Conservation (phyloP, 2,329 filamentous ascomycete genomes). For the Neoarthrinium moseri region DNA sequence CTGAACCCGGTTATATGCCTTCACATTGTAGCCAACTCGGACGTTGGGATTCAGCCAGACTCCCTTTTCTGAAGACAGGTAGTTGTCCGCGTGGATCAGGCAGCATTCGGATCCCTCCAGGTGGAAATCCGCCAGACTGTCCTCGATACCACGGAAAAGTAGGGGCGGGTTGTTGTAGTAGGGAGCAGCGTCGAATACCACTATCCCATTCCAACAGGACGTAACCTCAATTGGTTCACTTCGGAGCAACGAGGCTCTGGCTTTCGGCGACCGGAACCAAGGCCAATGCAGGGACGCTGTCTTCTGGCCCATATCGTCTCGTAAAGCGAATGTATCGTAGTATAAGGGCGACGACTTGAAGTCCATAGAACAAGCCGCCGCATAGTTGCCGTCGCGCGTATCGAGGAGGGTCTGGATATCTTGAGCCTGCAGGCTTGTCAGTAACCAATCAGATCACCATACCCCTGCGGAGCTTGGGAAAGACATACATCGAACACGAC, state of each 20-base stretch:
- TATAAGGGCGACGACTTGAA: slow-evolving; percentile 52
- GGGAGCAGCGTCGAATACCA: slow-evolving; percentile 41
- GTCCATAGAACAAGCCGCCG: slow-evolving; percentile 61
- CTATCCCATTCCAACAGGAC: slow-evolving; percentile 70
- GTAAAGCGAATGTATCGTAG: slow-evolving; percentile 62
- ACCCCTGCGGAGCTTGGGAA: not conserved
- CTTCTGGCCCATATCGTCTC: slow-evolving; percentile 53
- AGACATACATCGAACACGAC: slow-evolving; percentile 53
- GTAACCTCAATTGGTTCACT: slow-evolving; percentile 55
- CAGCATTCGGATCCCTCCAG: slow-evolving; percentile 64
- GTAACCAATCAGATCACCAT: not conserved
- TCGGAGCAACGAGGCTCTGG: slow-evolving; percentile 44
- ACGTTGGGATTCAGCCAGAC: slow-evolving; percentile 57
- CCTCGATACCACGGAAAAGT: slow-evolving; percentile 61
- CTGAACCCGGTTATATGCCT: slow-evolving; percentile 35
- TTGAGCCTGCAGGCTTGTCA: slow-evolving; percentile 22
- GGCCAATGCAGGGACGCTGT: slow-evolving; percentile 55
- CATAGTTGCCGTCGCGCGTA: slow-evolving; percentile 54
- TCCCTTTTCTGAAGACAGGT: slow-evolving; percentile 39
- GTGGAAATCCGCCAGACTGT: slow-evolving; percentile 50
- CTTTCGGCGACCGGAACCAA: slow-evolving; percentile 49
- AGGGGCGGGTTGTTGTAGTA: slow-evolving; percentile 46
- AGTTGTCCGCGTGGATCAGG: slow-evolving; percentile 59
- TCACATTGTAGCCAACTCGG: slow-evolving; percentile 48
- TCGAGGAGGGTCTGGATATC: slow-evolving; percentile 53